Conservation (phyloP, 352 stramenopile species). For the Peronosclerospora sorghi region DNA sequence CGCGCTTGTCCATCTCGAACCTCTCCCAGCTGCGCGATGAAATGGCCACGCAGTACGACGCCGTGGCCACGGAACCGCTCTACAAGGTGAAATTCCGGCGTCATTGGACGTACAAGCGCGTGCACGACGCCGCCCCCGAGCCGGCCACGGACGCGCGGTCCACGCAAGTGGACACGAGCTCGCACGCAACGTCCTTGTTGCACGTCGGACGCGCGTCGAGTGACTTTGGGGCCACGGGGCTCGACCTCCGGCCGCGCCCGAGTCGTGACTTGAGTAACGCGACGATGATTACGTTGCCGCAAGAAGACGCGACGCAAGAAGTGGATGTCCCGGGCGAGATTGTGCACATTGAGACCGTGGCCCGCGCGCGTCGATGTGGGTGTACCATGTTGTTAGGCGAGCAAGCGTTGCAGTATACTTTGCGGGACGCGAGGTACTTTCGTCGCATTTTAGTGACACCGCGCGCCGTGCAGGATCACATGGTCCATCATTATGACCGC, state of each 20-base stretch:
- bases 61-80: conserved; percentile 48
- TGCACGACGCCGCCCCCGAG: too few species aligned
- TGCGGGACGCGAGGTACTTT: conserved; percentile 57
- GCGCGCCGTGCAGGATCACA: conserved; percentile 54
- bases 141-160: conserved; percentile 9
- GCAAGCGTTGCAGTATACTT: conserved; percentile 59
- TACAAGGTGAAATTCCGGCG: conserved; percentile 53
- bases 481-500: conserved; percentile 78
- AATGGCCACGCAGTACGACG: conserved; percentile 54
- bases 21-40: conserved; percentile 54
- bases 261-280: conserved; percentile 21
- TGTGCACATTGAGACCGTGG: conserved; percentile 52
- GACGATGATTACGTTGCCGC: conserved; percentile 27
- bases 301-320: conserved; percentile 38
- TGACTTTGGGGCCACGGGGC: conserved; percentile 12
- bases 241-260: conserved; percentile 24
- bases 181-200: not conserved
- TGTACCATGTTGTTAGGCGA: conserved; percentile 57
- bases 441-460: conserved; percentile 55
- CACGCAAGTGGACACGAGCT: conserved; percentile 10
- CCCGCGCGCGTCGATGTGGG: conserved; percentile 40
- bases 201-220: not conserved
- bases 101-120: too few species aligned
- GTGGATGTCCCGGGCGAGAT: conserved; percentile 64
- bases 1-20: conserved; percentile 56